Conservation (phyloP, 345 rosid genomes). For the Citrus inodora region DNA sequence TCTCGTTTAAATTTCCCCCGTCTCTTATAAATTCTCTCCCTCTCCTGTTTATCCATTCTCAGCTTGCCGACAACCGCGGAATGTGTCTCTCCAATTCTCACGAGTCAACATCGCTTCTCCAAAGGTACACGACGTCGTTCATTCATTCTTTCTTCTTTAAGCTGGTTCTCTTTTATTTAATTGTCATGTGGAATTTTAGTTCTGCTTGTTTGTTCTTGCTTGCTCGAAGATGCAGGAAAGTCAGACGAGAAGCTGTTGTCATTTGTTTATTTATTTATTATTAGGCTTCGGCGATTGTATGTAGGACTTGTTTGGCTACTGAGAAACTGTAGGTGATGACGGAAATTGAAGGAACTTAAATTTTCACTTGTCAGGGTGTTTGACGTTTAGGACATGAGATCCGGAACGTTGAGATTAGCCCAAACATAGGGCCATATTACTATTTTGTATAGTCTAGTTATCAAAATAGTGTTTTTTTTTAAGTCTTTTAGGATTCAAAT, state of each 20-base stretch:
- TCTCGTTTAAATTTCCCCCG: not conserved
- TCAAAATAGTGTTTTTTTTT: not conserved
- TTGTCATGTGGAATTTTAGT: not conserved
- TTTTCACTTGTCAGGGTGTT: not conserved
- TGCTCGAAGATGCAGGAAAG: not conserved
- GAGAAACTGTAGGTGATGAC: not conserved
- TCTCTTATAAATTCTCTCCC: not conserved
- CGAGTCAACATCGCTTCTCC: not conserved
- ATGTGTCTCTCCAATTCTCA: constrained; percentile 7
- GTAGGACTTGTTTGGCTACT: not conserved
- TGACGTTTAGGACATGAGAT: not conserved
- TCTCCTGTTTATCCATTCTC: constrained; percentile 29
- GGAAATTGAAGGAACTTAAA: not conserved
- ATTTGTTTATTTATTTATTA: too few species aligned
- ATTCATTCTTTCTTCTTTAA: not conserved
- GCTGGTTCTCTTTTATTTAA: not conserved
- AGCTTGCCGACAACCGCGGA: constrained; percentile 33
- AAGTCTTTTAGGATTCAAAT: not conserved
- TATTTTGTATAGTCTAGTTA: not conserved
- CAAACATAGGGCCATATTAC: not conserved
- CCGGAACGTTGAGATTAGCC: not conserved
- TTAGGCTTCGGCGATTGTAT: not conserved
- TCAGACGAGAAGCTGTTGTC: not conserved
- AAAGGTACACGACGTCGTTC: constrained; percentile 11
- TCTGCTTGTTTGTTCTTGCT: not conserved